A percentile compares a stretch with the other conserved stretches of the same genome.
These are phyloP conservation scores for Trichomonascus vanleenenianus DNA, from an alignment of 805 yeast genomes.

Conservation along the genomic window DNA sequence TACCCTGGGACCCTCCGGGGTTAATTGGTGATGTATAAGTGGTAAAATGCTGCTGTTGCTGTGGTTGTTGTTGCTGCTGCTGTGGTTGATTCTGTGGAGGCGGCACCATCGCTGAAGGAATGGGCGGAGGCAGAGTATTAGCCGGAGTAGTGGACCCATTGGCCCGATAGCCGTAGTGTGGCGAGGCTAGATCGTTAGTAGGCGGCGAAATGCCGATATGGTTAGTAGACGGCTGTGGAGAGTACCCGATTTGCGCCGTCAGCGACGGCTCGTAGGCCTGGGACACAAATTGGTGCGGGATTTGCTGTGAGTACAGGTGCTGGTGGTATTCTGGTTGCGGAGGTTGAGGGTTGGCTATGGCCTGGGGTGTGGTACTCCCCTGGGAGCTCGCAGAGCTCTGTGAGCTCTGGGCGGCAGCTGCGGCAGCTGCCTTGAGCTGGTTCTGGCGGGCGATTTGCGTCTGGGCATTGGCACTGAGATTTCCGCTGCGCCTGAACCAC, in stretches of 20 bases:
- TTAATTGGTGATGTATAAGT: no score
- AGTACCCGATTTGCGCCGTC: no score
- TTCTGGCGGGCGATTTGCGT: no score
- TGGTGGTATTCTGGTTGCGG: not conserved
- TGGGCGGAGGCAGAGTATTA: not conserved
- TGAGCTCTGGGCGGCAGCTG: no score
- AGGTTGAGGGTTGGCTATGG: not conserved
- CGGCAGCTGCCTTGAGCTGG: no score
- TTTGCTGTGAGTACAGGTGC: not conserved
- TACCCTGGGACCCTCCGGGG: no score
- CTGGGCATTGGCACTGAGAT: not conserved
- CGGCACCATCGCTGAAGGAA: not conserved
- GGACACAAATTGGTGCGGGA: no score
- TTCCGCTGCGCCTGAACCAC: slow-evolving; percentile 14
- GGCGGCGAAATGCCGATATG: not conserved
- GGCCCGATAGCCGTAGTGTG: not conserved
- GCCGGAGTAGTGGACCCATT: not conserved
- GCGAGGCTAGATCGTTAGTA: not conserved
- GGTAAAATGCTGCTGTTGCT: not conserved
- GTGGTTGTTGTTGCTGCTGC: slow-evolving; percentile 1
- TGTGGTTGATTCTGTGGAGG: not conserved
- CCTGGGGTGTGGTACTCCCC: not conserved
- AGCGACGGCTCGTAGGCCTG: no score
- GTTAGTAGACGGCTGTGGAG: no score
- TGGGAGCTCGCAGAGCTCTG: not conserved